Evolutionary conservation across 345 rosid species (phyloP).

Genomic region (Abelmoschus esculentus): DNA sequence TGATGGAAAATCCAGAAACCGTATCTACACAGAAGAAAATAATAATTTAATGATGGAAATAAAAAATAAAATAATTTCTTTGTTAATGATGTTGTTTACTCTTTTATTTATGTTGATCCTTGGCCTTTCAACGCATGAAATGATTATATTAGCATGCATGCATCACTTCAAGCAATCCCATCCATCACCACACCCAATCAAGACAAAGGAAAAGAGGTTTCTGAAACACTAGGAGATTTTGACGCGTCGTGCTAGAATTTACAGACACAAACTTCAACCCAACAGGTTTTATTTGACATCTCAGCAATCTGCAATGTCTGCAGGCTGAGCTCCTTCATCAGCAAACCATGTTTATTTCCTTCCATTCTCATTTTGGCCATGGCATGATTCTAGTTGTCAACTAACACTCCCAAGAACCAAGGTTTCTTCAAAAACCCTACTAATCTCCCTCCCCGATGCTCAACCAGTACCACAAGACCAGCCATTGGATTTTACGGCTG

Average conservation of each 20-base stretch:
- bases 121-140: conserved; percentile 11
- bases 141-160: conserved; percentile 29
- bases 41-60: too few relatives aligned
- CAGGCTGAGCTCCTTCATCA: not conserved
- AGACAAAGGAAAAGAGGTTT: not conserved
- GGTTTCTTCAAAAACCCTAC: not conserved
- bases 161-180: conserved; percentile 41
- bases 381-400: conserved; percentile 6
- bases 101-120: too few relatives aligned
- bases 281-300: conserved; percentile 39
- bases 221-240: conserved; percentile 20
- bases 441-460: too few relatives aligned
- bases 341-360: not conserved
- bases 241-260: conserved; percentile 51
- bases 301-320: conserved; percentile 15
- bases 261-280: conserved; percentile 3
- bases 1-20: too few relatives aligned
- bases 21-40: not conserved
- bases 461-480: not conserved
- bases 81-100: too few relatives aligned
- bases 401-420: not conserved
- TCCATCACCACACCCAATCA: conserved; percentile 22
- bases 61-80: too few relatives aligned
- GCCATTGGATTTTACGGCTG: not conserved
- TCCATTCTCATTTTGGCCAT: not conserved